Evolutionary conservation across 345 rosid genomes (phyloP).

Genomic region (Anacardium occidentale): DNA sequence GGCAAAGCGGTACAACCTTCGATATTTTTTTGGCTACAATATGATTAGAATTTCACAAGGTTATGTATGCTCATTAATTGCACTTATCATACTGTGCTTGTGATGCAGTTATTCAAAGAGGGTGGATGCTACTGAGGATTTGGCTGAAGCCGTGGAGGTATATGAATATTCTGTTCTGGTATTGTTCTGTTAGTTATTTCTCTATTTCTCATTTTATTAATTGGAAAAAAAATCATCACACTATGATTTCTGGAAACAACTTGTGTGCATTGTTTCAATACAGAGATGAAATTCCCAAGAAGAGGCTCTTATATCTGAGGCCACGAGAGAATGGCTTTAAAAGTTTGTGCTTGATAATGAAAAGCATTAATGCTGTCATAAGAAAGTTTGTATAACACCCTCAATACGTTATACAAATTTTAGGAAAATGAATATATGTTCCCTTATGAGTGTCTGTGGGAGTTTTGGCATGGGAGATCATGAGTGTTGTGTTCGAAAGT

Average conservation of each 20-base stretch:
- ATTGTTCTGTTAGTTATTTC: constrained; percentile 3
- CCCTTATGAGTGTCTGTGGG: neutral
- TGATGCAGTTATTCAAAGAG: constrained; percentile 70
- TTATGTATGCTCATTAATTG: neutral
- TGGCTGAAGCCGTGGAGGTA: constrained; percentile 72
- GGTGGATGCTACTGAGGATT: constrained; percentile 68
- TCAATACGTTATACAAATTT: neutral
- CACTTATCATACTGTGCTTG: constrained; percentile 14
- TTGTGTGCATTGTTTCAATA: neutral
- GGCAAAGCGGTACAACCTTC: constrained; percentile 63
- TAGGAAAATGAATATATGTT: neutral
- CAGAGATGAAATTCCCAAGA: too few species aligned
- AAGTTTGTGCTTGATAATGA: neutral
- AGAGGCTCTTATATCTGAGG: neutral
- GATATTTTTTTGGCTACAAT: neutral
- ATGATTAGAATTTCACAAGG: neutral
- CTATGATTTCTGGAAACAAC: too few species aligned
- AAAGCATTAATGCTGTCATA: neutral
- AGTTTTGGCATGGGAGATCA: neutral
- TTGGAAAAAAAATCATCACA: neutral
- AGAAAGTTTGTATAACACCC: neutral
- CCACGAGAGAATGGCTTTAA: neutral
- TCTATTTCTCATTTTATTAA: neutral
- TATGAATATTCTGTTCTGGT: constrained; percentile 1
- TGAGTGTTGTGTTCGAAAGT: neutral